Evolutionary conservation across 2,329 filamentous ascomycete species (phyloP).

Genomic region (Alternaria metachromatica): DNA sequence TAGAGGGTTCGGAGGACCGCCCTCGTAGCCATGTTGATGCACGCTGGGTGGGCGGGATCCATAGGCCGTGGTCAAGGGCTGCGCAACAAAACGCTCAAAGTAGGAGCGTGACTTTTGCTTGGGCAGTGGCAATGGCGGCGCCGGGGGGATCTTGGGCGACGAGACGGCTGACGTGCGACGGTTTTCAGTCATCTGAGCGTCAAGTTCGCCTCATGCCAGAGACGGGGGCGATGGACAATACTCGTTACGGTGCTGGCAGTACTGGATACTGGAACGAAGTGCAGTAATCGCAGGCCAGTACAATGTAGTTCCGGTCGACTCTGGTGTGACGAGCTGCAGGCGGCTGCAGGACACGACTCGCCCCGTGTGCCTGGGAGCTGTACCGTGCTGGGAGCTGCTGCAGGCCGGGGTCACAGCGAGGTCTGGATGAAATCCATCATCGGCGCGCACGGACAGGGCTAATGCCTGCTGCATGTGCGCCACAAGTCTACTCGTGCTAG

Average conservation of each 20-base stretch:
- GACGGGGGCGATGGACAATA: too few relatives aligned
- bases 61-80: constrained; percentile 58
- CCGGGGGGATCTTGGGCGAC: constrained; percentile 33
- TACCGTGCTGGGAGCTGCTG: background rate
- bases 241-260: too few relatives aligned
- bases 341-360: constrained; percentile 11
- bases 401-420: background rate
- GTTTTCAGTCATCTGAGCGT: constrained; percentile 13
- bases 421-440: constrained; percentile 13
- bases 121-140: constrained; percentile 46
- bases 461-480: constrained; percentile 14
- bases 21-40: constrained; percentile 52
- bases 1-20: constrained; percentile 44
- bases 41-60: constrained; percentile 62
- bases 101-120: constrained; percentile 44
- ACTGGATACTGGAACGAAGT: too few relatives aligned
- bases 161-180: constrained; percentile 17
- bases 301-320: too few relatives aligned
- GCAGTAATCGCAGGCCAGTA: too few relatives aligned
- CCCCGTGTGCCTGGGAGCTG: constrained; percentile 3
- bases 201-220: background rate
- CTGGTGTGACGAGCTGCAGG: constrained; percentile 4
- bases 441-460: constrained; percentile 6
- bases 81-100: constrained; percentile 61
- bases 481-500: constrained; percentile 12